A percentile compares a stretch with the other conserved stretches of the same genome.
Evolutionary conservation across 768 basidiomycete genomes (phyloP).

Genomic region (Gautieria morchelliformis): DNA sequence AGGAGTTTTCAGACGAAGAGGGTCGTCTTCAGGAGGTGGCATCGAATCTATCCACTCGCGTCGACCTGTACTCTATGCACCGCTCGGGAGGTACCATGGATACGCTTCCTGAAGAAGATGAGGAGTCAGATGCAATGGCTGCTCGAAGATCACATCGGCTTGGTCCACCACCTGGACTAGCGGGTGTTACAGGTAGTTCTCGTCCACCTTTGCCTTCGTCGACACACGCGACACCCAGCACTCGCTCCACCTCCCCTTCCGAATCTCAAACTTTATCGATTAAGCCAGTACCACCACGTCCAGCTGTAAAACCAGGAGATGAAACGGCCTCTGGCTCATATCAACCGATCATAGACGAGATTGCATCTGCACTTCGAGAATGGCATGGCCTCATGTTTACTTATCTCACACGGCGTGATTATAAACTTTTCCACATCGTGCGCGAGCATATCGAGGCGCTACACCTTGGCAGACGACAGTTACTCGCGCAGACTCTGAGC

Average conservation of each 20-base stretch:
- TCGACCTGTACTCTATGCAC: constrained; percentile 4
- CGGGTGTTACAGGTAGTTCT: constrained; percentile 39
- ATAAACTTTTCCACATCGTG: constrained; percentile 79
- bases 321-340: constrained; percentile 75
- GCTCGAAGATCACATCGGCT: constrained; percentile 60
- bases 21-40: constrained; percentile 74
- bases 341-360: constrained; percentile 95
- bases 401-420: constrained; percentile 83
- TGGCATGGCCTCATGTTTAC: constrained; percentile 91
- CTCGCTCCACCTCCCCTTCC: constrained; percentile 55
- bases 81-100: constrained; percentile 31
- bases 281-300: constrained; percentile 80
- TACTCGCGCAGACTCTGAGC: constrained; percentile 80
- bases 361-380: constrained; percentile 91
- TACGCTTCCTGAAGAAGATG: constrained; percentile 53
- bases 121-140: constrained; percentile 22
- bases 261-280: constrained; percentile 42
- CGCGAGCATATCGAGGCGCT: constrained; percentile 84
- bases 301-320: constrained; percentile 90
- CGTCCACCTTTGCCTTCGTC: constrained; percentile 49
- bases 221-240: constrained; percentile 49
- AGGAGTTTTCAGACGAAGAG: constrained; percentile 81
- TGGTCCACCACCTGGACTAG: constrained; percentile 65
- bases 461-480: constrained; percentile 83
- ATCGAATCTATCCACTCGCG: constrained; percentile 31